These are phyloP conservation scores for Pythium grandisporangium DNA, from an alignment of 352 stramenopile genomes.

Conservation along the genomic window DNA sequence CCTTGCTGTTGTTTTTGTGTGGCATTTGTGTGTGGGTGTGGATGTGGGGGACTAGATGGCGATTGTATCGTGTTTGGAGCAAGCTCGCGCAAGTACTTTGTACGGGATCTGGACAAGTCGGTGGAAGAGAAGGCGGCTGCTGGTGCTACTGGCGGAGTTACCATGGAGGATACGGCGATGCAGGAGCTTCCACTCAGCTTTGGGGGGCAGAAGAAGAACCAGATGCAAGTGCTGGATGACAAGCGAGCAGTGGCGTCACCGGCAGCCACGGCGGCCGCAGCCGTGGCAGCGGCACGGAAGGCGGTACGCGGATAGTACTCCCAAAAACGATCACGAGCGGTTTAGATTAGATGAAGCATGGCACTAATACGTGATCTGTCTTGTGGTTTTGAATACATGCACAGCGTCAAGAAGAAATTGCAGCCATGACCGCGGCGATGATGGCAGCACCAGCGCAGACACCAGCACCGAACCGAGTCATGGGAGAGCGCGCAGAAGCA, in stretches of 20 bases:
- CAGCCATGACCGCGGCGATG: constrained; percentile 68
- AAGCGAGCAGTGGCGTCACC: too few relatives aligned
- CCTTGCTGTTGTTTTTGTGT: not conserved
- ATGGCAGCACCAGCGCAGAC: constrained; percentile 23
- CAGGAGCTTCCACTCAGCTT: constrained; percentile 43
- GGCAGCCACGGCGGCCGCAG: too few relatives aligned
- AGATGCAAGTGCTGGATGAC: not conserved
- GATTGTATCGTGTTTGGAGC: constrained; percentile 50
- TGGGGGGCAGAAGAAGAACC: constrained; percentile 16
- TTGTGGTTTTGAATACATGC: not conserved
- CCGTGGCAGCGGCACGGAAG: constrained; percentile 25
- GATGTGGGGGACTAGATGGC: constrained; percentile 16
- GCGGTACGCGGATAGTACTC: constrained; percentile 8
- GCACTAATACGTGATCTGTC: too few relatives aligned
- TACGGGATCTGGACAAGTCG: constrained; percentile 15
- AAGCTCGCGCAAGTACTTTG: constrained; percentile 51
- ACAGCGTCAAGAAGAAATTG: constrained; percentile 58
- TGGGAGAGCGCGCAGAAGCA: too few relatives aligned
- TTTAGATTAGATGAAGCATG: too few relatives aligned
- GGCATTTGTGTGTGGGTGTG: too few relatives aligned
- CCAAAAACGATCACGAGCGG: too few relatives aligned
- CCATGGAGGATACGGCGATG: constrained; percentile 9
- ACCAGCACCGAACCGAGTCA: too few relatives aligned
- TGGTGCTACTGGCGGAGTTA: not conserved
- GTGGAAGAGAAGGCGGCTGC: not conserved